Percentiles rank a stretch among this genome's conserved stretches.
Evolutionary conservation across 345 rosid genomes (phyloP).

Genomic region (Durio zibethinus): DNA sequence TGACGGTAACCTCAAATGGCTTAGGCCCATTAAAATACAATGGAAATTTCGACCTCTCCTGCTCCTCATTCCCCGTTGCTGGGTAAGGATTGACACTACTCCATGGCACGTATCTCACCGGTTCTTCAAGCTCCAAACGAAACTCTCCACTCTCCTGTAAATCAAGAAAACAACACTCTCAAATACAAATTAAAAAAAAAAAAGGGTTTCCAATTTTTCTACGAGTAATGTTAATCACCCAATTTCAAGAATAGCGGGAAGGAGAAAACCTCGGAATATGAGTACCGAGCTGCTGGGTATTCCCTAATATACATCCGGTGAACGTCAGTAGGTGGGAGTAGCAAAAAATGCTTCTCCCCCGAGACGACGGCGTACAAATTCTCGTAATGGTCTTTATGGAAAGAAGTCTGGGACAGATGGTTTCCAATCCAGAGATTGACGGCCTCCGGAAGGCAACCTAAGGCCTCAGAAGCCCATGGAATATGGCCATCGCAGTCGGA

Average conservation of each 20-base stretch:
- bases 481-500: constrained; percentile 64
- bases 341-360: constrained; percentile 75
- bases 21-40: constrained; percentile 73
- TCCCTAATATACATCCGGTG: constrained; percentile 67
- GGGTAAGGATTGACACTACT: constrained; percentile 79
- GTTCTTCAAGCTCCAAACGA: constrained; percentile 61
- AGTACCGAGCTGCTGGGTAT: constrained; percentile 69
- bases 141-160: constrained; percentile 50
- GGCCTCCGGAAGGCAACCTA: constrained; percentile 76
- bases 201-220: background rate
- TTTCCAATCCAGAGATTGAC: constrained; percentile 94
- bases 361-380: constrained; percentile 81
- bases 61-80: constrained; percentile 35
- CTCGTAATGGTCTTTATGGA: constrained; percentile 93
- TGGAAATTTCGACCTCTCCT: constrained; percentile 55
- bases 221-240: background rate
- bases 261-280: constrained; percentile 32
- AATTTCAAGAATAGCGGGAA: background rate
- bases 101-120: constrained; percentile 68
- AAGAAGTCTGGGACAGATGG: constrained; percentile 63
- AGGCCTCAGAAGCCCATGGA: constrained; percentile 75
- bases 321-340: constrained; percentile 82
- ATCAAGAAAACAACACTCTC: background rate
- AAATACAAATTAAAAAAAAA: background rate
- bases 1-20: constrained; percentile 68